Percentiles rank a stretch among this genome's conserved stretches.
Conservation (phyloP, 139 green algal species). For the Closterium sp. region DNA sequence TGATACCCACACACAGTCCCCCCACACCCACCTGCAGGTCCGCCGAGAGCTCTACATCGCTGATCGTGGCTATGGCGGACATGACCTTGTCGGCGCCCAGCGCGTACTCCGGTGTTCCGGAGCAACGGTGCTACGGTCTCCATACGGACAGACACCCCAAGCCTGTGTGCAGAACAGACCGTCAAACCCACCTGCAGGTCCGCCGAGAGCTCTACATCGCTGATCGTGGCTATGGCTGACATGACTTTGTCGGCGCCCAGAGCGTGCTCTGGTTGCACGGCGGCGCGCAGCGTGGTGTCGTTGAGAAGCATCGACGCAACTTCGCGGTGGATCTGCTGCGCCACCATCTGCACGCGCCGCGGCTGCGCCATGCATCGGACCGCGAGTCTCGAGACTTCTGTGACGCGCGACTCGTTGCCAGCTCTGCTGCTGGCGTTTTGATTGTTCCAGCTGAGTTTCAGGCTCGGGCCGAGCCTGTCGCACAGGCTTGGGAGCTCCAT, state of each 20-base stretch:
- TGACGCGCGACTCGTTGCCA: neutral
- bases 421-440: neutral
- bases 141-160: no score
- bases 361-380: conserved; percentile 51
- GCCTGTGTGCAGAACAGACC: no score
- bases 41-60: conserved; percentile 77
- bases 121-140: no score
- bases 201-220: conserved; percentile 77
- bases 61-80: conserved; percentile 78
- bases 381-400: neutral
- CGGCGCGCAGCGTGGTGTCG: conserved; percentile 68
- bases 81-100: conserved; percentile 64
- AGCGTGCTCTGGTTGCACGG: conserved; percentile 74
- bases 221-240: conserved; percentile 78
- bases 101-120: conserved; percentile 72
- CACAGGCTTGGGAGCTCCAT: neutral
- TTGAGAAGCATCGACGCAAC: conserved; percentile 71
- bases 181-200: conserved; percentile 74
- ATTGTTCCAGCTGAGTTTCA: neutral
- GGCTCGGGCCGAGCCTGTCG: neutral
- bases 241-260: conserved; percentile 64
- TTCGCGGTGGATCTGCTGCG: conserved; percentile 85
- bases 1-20: no score
- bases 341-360: conserved; percentile 78
- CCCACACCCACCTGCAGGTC: conserved; percentile 79